Conservation (phyloP, 1,139 yeast genomes). For the Groenewaldozyma auringiensis region DNA sequence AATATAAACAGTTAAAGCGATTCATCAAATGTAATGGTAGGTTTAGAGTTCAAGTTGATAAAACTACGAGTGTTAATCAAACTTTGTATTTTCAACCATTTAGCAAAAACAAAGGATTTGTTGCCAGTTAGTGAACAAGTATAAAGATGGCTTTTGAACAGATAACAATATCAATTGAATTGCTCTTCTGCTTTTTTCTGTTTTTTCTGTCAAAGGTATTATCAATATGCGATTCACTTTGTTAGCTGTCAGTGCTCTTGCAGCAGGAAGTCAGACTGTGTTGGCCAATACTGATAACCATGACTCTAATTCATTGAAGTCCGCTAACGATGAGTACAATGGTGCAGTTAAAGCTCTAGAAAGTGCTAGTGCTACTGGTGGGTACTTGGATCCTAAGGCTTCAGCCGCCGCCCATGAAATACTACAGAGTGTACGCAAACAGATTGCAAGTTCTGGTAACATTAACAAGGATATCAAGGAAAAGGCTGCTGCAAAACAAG, state of each 20-base stretch:
- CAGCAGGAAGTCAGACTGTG: neutral
- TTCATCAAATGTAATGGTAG: no score
- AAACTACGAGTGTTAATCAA: no score
- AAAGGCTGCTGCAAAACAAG: neutral
- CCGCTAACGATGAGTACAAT: slow-evolving; percentile 1
- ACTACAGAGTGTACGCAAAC: neutral
- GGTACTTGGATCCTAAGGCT: neutral
- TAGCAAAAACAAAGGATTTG: neutral
- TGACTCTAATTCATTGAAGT: neutral
- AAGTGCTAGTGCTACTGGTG: neutral
- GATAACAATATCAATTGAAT: no score
- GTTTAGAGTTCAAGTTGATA: no score
- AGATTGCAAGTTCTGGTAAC: neutral
- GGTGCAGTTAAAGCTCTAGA: neutral
- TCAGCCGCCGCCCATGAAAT: neutral
- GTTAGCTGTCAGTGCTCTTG: neutral
- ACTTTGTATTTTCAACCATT: slow-evolving; percentile 1
- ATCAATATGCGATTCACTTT: neutral
- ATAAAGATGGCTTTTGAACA: neutral
- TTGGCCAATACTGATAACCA: neutral
- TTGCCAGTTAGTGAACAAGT: neutral
- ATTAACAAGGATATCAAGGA: neutral
- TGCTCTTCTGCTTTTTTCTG: no score
- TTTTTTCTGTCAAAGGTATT: no score
- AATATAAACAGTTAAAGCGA: no score